Conservation (phyloP, 2,329 filamentous ascomycete genomes). For the Talaromyces rugulosus region DNA sequence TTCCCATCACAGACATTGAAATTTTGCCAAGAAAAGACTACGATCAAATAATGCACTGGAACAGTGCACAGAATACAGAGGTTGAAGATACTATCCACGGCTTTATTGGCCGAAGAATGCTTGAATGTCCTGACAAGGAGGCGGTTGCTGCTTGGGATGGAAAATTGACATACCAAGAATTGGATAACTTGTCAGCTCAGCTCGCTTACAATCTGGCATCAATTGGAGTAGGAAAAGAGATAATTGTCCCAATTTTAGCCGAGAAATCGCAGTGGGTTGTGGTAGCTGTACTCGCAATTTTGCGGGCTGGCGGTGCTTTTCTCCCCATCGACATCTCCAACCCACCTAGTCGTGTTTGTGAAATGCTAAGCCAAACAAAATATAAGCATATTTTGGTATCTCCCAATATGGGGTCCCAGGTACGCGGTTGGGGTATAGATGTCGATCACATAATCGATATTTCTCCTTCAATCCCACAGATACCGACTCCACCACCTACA, state of each 20-base stretch:
- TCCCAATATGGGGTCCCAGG: too few relatives aligned
- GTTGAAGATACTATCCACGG: too few relatives aligned
- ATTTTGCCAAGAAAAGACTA: too few relatives aligned
- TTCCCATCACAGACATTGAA: too few relatives aligned
- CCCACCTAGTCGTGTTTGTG: not conserved
- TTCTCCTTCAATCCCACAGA: not conserved
- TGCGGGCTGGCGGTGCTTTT: slow-evolving; percentile 15
- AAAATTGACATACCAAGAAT: slow-evolving; percentile 28
- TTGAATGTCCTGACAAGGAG: too few relatives aligned
- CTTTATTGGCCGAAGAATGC: too few relatives aligned
- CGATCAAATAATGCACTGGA: too few relatives aligned
- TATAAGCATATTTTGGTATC: not conserved
- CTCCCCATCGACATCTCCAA: slow-evolving; percentile 1
- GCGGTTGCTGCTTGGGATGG: slow-evolving; percentile 30
- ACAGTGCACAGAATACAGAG: too few relatives aligned
- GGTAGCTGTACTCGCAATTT: slow-evolving; percentile 13
- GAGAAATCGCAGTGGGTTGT: slow-evolving; percentile 14
- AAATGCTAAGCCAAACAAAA: not conserved
- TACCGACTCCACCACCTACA: not conserved
- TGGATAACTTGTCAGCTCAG: slow-evolving; percentile 28
- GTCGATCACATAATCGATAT: slow-evolving; percentile 18
- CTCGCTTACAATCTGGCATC: slow-evolving; percentile 26
- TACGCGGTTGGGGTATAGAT: slow-evolving; percentile 10
- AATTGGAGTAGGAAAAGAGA: slow-evolving; percentile 23
- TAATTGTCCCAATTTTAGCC: slow-evolving; percentile 20